Percentiles rank a stretch among this genome's conserved stretches.
phyloP scores from a whole-genome alignment of 306 rosid species.

The Casuarina equisetifolia region DNA sequence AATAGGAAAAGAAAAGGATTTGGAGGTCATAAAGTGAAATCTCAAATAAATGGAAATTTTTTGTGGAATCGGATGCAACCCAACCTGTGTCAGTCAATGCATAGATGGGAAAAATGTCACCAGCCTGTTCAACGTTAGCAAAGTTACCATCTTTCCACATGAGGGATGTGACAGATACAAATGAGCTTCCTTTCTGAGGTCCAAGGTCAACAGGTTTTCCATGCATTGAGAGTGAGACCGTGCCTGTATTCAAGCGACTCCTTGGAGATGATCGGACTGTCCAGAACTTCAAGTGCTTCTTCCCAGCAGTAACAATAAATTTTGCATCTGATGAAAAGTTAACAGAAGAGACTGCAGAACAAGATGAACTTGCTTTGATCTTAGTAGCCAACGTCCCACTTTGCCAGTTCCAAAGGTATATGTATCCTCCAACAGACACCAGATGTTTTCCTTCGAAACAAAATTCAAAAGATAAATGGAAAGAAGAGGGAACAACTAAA shows the following conservation, averaged over 20 bases:
- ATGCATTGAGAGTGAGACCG: slow-evolving; percentile 36
- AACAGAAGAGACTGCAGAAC: slow-evolving; percentile 52
- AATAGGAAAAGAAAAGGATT: slow-evolving; percentile 29
- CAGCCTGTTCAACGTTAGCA: slow-evolving; percentile 38
- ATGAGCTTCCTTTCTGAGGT: slow-evolving; percentile 55
- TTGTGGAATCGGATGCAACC: slow-evolving; percentile 29
- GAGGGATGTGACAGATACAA: slow-evolving; percentile 49
- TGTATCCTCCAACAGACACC: slow-evolving; percentile 68
- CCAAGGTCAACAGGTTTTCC: slow-evolving; percentile 66
- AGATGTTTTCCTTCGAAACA: slow-evolving; percentile 56
- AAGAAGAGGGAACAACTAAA: not conserved
- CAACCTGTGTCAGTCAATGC: slow-evolving; percentile 72
- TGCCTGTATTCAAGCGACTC: slow-evolving; percentile 43
- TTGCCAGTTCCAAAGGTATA: slow-evolving; percentile 74
- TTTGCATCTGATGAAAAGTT: slow-evolving; percentile 67
- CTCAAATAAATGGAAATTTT: slow-evolving; percentile 19
- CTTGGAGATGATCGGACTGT: slow-evolving; percentile 52
- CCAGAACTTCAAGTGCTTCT: slow-evolving; percentile 79
- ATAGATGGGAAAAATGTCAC: slow-evolving; percentile 49
- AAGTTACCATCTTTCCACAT: slow-evolving; percentile 20
- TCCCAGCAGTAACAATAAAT: slow-evolving; percentile 63
- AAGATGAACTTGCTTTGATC: slow-evolving; percentile 72
- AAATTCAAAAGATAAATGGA: slow-evolving; percentile 4
- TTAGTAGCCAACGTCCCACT: slow-evolving; percentile 52
- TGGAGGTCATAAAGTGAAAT: slow-evolving; percentile 23